Evolutionary conservation across 208 protist species (phyloP), one percentile per base, ranked within the genome.

Genomic region (Vickermania ingenoplastis): DNA sequence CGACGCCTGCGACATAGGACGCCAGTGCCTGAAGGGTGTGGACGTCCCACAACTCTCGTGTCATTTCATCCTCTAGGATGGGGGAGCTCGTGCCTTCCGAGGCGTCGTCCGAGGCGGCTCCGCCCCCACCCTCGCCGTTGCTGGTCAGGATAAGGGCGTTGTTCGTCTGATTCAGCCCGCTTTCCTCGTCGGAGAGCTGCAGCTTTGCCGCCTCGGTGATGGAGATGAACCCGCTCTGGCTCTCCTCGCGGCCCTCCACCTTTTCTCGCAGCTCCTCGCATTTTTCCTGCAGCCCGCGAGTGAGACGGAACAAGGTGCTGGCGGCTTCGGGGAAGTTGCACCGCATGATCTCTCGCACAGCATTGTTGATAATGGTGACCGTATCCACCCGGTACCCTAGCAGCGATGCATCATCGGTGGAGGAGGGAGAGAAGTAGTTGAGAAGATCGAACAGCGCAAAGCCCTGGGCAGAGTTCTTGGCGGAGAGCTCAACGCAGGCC

Each of bases 401-500:
- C 28, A 48, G 54, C 28, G 31, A 53, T 7, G 22, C 21, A 21
- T 7, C 0, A 4, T 45, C 36, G 14, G 26, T 26, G 28, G 23
- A 25, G 17, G 25, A 23, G 23, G 25, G 3, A 30, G 53, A 24
- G 49, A 26, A 41, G 49, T 45, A 13, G 27, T 17, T 3, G 29
- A 53, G 41, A 25, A 22, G 14, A 3, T 30, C 27, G 53, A 59
- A 27, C 24, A 71, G 31, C 26, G 3, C 28, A 13, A 59, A 63
- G 2, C 31, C 65, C 5, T 56, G 48, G 2, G 17, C 11, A 17
- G 53, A 60, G 1, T 51, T 25, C 2, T 59, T 57, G 5, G 11
- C 64, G 29, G 31, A 41, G 31, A 76, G 26, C 65, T 77, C 76
- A 25, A 86, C 48, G 30, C 79, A 84, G 1, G 69, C 70, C 70